phyloP scores from a whole-genome alignment of 2,329 filamentous ascomycete species.

The Aspergillus pseudoglaucus region DNA sequence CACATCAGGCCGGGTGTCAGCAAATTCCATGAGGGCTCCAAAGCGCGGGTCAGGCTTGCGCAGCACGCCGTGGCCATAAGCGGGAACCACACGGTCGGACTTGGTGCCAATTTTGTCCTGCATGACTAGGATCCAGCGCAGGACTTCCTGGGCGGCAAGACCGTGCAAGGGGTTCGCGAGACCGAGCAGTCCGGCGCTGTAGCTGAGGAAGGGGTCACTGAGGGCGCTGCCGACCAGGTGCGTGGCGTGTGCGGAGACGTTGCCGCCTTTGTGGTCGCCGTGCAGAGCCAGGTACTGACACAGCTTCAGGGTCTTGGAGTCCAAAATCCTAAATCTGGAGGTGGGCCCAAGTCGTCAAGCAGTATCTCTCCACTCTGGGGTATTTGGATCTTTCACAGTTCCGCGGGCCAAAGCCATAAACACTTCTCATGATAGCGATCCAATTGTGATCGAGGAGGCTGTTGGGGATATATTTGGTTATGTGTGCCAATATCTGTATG shows the following conservation, averaged over 20 bases:
- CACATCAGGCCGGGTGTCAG: slow-evolving; percentile 75
- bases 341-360: background rate
- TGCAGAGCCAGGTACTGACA: slow-evolving; percentile 32
- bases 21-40: slow-evolving; percentile 94
- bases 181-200: slow-evolving; percentile 91
- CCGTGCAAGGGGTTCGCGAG: slow-evolving; percentile 91
- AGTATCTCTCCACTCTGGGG: background rate
- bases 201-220: slow-evolving; percentile 90
- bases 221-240: slow-evolving; percentile 93
- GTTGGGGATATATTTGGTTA: background rate
- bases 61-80: slow-evolving; percentile 91
- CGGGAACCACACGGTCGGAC: slow-evolving; percentile 87
- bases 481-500: background rate
- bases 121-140: slow-evolving; percentile 97
- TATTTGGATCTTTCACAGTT: background rate
- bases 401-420: background rate
- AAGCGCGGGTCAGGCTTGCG: slow-evolving; percentile 96
- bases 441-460: background rate
- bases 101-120: slow-evolving; percentile 79
- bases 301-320: background rate
- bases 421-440: background rate
- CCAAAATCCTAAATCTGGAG: background rate
- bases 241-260: slow-evolving; percentile 91
- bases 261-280: slow-evolving; percentile 96
- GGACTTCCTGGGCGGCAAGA: slow-evolving; percentile 90